A percentile compares a stretch with the other conserved stretches of the same genome.
phyloP scores from a whole-genome alignment of 2,329 filamentous ascomycete species.

The Cytospora mali region DNA sequence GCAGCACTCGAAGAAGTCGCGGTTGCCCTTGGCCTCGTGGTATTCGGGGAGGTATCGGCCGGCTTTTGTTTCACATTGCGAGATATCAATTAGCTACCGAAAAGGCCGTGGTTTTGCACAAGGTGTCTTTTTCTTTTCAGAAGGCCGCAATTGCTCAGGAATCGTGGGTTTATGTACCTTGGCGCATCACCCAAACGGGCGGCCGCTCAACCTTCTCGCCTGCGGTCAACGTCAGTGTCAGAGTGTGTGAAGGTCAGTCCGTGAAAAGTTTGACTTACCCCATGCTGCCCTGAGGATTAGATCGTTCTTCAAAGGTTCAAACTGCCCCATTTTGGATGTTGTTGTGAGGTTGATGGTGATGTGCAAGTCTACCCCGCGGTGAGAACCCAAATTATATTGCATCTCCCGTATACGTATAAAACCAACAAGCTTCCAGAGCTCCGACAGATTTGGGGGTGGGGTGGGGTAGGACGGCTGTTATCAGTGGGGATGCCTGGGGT shows the following conservation, averaged over 20 bases:
- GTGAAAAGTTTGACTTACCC: constrained; percentile 58
- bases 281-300: constrained; percentile 85
- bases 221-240: constrained; percentile 41
- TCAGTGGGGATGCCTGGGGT: background rate
- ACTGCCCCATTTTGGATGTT: constrained; percentile 42
- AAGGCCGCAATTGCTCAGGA: constrained; percentile 26
- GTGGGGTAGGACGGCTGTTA: background rate
- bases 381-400: background rate
- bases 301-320: constrained; percentile 89
- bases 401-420: background rate
- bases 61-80: constrained; percentile 53
- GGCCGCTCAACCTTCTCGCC: constrained; percentile 89
- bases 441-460: background rate
- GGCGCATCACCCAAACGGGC: constrained; percentile 99
- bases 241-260: background rate
- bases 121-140: background rate
- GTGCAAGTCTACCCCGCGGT: background rate
- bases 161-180: constrained; percentile 64
- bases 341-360: background rate
- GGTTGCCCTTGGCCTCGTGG: constrained; percentile 85
- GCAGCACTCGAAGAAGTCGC: constrained; percentile 98
- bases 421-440: background rate
- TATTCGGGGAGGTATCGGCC: constrained; percentile 98
- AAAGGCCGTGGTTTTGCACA: background rate
- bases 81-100: constrained; percentile 25